phyloP scores from a whole-genome alignment of 345 rosid genomes.

The Mangifera indica region DNA sequence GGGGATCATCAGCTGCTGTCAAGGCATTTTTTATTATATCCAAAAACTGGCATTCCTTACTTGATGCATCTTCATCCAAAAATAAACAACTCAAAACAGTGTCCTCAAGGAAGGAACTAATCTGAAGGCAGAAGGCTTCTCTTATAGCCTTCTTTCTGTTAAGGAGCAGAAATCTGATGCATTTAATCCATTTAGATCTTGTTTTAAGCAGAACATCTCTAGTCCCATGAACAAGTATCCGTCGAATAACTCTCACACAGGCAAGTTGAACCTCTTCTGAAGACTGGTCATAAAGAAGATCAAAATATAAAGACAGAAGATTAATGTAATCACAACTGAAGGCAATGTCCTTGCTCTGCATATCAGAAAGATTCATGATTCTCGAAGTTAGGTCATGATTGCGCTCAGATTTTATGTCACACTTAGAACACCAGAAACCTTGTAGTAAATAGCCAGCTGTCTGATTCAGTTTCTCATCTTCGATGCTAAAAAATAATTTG shows the following conservation, averaged over 20 bases:
- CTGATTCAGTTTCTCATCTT: constrained; percentile 34
- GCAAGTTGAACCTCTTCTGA: constrained; percentile 83
- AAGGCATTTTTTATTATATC: constrained; percentile 58
- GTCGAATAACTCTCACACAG: constrained; percentile 61
- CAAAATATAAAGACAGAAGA: constrained; percentile 59
- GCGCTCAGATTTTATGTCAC: constrained; percentile 49
- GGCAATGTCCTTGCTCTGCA: constrained; percentile 34
- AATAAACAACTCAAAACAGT: constrained; percentile 53
- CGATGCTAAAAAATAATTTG: constrained; percentile 49
- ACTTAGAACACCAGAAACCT: constrained; percentile 84
- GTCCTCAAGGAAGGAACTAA: constrained; percentile 57
- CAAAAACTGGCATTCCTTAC: constrained; percentile 50
- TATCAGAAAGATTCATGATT: constrained; percentile 32
- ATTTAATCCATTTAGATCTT: constrained; percentile 65
- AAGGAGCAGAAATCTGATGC: constrained; percentile 60
- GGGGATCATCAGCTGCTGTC: constrained; percentile 57
- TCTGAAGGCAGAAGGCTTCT: constrained; percentile 83
- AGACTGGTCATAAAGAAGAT: constrained; percentile 68
- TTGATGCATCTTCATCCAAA: constrained; percentile 35
- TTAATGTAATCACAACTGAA: constrained; percentile 35
- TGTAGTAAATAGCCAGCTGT: constrained; percentile 47
- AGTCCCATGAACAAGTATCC: constrained; percentile 65
- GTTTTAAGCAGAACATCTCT: constrained; percentile 45
- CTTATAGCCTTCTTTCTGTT: constrained; percentile 67
- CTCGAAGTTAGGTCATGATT: constrained; percentile 33